Percentiles rank a stretch among this genome's conserved stretches.
Evolutionary conservation across 2,329 filamentous ascomycete species (phyloP).

Genomic region (Pseudogymnoascus sp.): DNA sequence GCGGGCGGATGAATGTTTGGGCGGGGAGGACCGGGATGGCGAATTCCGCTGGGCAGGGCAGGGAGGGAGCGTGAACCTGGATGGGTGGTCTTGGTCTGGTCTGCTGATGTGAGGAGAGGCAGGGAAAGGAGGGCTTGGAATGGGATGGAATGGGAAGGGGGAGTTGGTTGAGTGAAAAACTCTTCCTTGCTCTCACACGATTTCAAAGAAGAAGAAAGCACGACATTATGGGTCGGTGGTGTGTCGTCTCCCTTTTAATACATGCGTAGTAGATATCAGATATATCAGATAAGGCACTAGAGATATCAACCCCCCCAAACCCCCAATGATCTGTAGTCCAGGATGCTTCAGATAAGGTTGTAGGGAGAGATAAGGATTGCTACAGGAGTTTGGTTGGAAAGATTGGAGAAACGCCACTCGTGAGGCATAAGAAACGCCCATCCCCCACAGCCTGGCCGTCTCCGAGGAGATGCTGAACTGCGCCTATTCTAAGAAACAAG

Average conservation of each 20-base stretch:
- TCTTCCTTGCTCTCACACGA: background rate
- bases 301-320: background rate
- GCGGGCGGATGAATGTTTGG: background rate
- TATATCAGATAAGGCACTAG: background rate
- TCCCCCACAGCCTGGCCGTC: background rate
- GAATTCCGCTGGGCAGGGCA: background rate
- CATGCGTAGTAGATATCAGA: background rate
- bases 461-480: background rate
- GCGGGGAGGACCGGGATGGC: background rate
- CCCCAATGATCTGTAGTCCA: background rate
- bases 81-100: background rate
- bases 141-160: background rate
- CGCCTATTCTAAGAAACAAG: background rate
- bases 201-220: background rate
- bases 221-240: background rate
- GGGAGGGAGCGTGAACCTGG: background rate
- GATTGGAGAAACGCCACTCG: background rate
- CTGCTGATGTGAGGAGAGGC: background rate
- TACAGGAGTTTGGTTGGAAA: background rate
- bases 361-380: background rate
- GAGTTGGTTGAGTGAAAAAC: background rate
- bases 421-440: background rate
- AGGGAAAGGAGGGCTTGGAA: background rate
- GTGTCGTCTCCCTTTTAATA: background rate
- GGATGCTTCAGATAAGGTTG: background rate